Base-by-base conservation (phyloP, 164 flowering plant species). In the Amborella trichopoda region DNA sequence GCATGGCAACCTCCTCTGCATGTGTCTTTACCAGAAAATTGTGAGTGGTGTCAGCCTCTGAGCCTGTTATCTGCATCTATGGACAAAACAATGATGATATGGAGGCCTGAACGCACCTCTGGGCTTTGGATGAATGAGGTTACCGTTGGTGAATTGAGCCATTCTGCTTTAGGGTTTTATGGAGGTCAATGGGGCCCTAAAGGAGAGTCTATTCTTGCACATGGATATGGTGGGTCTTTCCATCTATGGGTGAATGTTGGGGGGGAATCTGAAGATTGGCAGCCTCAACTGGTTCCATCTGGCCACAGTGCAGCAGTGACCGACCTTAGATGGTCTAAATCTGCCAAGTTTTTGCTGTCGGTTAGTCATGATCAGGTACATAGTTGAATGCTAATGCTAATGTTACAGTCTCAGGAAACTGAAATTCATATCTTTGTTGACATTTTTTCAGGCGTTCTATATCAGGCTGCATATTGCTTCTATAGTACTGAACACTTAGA, bases 11-110 rank as follows among this genome's bases (percentile, higher is more conserved):
- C 99, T 9, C 95, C 99, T 44, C 34, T 49, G 27, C 34, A 28
- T 57, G 49, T 63, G 27, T 50, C 72, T 44, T 19, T 48, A 6
- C 75, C 71, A 21, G 76, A 49, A 23, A 54, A 6, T 51, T 48
- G 58, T n/a, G n/a, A n/a, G 12, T 74, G 60, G 48, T 23, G 50
- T 68, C 96, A 81, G 54, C 89, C 95, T 23, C 75, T 66, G 50
- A 80, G 90, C 66, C 69, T 91, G 32, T 73, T 91, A 61, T 91
- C 99, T 57, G 94, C 99, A 49, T 84, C 99, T 22, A 91, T 91
- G 85, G 99, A 91, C 65, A 91, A 91, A 68, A 91, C 96, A 26
- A 91, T 91, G 99, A 84, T 91, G 99, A 74, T 91, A 28, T 91
- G 99, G 99, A 71, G 83, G 58, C 99, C 99, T 49, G 99, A 91